Percentiles rank a stretch among this genome's conserved stretches.
These are phyloP conservation scores for Picea abies DNA, from an alignment of 83 land plant species.

Conservation along the genomic window DNA sequence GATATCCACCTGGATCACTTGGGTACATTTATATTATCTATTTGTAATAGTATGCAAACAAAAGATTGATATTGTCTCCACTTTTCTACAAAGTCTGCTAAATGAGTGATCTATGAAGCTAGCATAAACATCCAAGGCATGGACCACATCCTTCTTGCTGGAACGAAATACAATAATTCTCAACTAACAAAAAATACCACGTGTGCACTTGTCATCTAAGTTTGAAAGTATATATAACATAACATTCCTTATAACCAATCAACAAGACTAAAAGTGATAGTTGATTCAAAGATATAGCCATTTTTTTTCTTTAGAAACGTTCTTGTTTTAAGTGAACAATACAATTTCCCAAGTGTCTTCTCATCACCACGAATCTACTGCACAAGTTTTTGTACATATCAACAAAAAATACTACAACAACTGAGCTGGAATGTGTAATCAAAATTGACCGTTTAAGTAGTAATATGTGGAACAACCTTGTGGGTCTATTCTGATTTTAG, in stretches of 20 bases:
- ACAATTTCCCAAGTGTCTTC: neutral
- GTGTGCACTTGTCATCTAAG: neutral
- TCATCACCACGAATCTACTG: slow-evolving; percentile 2
- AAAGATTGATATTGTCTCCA: neutral
- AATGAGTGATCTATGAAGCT: neutral
- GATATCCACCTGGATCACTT: too few relatives aligned
- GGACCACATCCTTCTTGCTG: neutral
- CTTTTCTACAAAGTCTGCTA: neutral
- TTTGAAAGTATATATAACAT: neutral
- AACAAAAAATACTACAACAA: neutral
- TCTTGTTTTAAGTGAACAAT: neutral
- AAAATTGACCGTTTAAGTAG: slow-evolving; percentile 54
- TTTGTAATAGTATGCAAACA: neutral
- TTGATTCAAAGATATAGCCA: neutral
- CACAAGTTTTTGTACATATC: neutral
- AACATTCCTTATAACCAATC: neutral
- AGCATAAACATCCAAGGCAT: neutral
- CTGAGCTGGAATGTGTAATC: neutral
- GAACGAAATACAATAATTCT: too few relatives aligned
- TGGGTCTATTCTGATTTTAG: too few relatives aligned
- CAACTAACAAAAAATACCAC: too few relatives aligned
- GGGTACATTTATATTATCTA: neutral
- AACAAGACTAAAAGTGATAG: neutral
- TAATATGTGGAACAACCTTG: slow-evolving; percentile 37
- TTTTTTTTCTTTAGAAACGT: neutral